A percentile compares a stretch with the other conserved stretches of the same genome.
Conservation (phyloP, 1,284 basidiomycete species). For the Sanghuangporus baumii region DNA sequence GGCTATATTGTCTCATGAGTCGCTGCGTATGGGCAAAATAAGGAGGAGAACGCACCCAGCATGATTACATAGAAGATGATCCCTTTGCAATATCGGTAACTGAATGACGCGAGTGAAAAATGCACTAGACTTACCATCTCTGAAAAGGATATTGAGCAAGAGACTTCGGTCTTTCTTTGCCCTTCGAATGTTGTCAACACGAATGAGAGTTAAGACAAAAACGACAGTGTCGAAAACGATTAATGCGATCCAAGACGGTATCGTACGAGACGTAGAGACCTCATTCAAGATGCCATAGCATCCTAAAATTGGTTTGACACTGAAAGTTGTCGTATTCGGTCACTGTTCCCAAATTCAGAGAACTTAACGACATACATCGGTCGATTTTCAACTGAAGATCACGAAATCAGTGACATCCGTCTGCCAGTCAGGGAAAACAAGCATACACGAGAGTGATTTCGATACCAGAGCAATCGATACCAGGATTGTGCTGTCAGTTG, state of each 20-base stretch:
- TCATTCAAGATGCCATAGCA: neutral
- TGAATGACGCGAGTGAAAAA: neutral
- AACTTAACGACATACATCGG: neutral
- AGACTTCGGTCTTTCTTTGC: neutral
- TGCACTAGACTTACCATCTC: slow-evolving; percentile 6
- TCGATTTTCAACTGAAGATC: neutral
- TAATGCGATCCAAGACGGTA: slow-evolving; percentile 5
- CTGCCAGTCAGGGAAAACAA: neutral
- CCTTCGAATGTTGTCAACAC: neutral
- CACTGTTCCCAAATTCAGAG: neutral
- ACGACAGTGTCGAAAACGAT: slow-evolving; percentile 10
- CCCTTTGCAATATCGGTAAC: neutral
- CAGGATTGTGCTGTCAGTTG: neutral
- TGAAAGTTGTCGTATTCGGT: neutral
- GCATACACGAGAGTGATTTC: slow-evolving; percentile 2
- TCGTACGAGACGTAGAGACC: neutral
- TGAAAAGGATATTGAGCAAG: slow-evolving; percentile 5
- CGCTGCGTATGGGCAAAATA: neutral
- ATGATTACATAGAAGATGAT: slow-evolving; percentile 10
- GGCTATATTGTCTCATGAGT: neutral
- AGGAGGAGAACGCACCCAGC: neutral
- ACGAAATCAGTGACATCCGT: neutral
- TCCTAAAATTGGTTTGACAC: neutral
- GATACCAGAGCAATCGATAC: slow-evolving; percentile 6
- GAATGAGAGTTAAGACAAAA: slow-evolving; percentile 1